These are phyloP conservation scores for carrot (Daucus carota) DNA, from an alignment of 129 eudicot genomes.

Conservation along the genomic window DH1_v3.0 NC_030383.2:9924501-9925000, in stretches of 20 bases:
- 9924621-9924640: background rate
- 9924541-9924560: conserved; percentile 2
- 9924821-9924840: background rate
- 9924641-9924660: background rate
- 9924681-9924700: background rate
- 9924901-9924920: background rate
- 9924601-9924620: background rate
- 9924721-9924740: conserved; percentile 5
- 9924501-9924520: background rate
- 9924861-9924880: background rate
- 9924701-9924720: background rate
- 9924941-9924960: conserved; percentile 32
- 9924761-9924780: background rate
- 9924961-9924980: conserved; percentile 30
- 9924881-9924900: background rate
- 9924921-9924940: conserved; percentile 26
- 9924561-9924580: background rate
- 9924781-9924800: background rate
- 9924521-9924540: background rate
- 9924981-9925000: conserved; percentile 49
- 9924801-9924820: background rate
- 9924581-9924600: background rate
- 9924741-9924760: background rate
- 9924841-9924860: conserved; percentile 1
- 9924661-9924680: background rate